Evolutionary conservation across 1,284 basidiomycete genomes (phyloP).

Genomic region (Amylostereum chailletii): DNA sequence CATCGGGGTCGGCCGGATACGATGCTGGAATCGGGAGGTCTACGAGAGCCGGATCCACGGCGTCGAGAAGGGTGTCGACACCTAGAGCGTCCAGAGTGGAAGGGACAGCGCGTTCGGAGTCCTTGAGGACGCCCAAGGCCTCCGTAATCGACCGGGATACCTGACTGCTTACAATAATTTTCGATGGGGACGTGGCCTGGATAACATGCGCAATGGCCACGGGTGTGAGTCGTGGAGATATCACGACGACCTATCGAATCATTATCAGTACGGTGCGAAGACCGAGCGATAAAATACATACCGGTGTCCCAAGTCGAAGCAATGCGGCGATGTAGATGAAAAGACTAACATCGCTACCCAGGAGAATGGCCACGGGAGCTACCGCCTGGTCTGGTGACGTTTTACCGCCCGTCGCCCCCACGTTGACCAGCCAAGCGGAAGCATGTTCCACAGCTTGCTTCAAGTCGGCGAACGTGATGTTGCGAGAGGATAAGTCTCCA

Average conservation of each 20-base stretch:
- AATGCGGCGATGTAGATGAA: slow-evolving; percentile 28
- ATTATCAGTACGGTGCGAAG: background rate
- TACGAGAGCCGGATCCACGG: slow-evolving; percentile 3
- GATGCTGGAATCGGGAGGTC: slow-evolving; percentile 16
- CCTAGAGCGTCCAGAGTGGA: slow-evolving; percentile 12
- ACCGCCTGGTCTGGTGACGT: slow-evolving; percentile 15
- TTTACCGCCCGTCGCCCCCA: slow-evolving; percentile 19
- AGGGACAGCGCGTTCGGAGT: slow-evolving; percentile 8
- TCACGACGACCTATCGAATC: slow-evolving; percentile 21
- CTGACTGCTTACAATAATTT: slow-evolving; percentile 22
- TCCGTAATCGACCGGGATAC: slow-evolving; percentile 21
- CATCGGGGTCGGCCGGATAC: no score
- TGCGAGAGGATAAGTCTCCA: slow-evolving; percentile 13
- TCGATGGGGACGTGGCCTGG: slow-evolving; percentile 20
- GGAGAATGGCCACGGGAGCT: slow-evolving; percentile 26
- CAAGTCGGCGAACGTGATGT: slow-evolving; percentile 25
- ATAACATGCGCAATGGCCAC: slow-evolving; percentile 26
- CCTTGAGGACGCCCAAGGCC: slow-evolving; percentile 14
- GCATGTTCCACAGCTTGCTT: slow-evolving; percentile 23
- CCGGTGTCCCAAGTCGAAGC: slow-evolving; percentile 25
- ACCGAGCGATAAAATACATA: slow-evolving; percentile 10
- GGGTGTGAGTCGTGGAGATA: slow-evolving; percentile 27
- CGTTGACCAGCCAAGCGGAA: slow-evolving; percentile 23
- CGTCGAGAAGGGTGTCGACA: slow-evolving; percentile 15
- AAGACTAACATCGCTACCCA: slow-evolving; percentile 27